phyloP scores from a whole-genome alignment of 148 eudicot genomes.

The Amaranthus hypochondriacus region DNA sequence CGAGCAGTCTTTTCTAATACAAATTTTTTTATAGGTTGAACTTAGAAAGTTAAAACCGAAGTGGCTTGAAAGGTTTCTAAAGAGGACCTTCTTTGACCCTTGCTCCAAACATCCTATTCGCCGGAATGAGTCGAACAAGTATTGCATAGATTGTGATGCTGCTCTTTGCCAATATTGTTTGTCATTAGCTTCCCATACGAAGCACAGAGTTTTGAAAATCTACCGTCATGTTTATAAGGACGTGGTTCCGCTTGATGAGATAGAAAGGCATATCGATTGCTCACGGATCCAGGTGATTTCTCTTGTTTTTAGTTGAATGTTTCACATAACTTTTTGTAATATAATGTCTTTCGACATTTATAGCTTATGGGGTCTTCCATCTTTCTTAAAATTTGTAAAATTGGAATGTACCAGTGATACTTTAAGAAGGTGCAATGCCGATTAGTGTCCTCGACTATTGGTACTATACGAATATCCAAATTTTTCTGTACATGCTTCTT shows the following conservation, averaged over 20 bases:
- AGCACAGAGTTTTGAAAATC: conserved; percentile 38
- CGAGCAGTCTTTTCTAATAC: too few species aligned
- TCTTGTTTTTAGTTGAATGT: not conserved
- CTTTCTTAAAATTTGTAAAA: not conserved
- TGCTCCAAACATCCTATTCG: conserved; percentile 38
- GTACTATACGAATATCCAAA: too few species aligned
- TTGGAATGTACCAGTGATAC: not conserved
- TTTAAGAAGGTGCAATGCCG: not conserved
- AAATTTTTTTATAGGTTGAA: conserved; percentile 11
- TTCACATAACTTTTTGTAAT: not conserved
- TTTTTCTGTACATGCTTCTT: too few species aligned
- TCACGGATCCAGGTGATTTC: conserved; percentile 49
- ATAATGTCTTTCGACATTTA: not conserved
- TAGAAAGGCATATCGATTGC: conserved; percentile 43
- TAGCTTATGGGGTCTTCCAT: not conserved
- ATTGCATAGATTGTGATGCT: conserved; percentile 44
- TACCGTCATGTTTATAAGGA: conserved; percentile 56
- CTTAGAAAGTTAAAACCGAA: conserved; percentile 23
- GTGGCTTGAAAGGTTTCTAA: conserved; percentile 42
- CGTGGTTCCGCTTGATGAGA: conserved; percentile 45
- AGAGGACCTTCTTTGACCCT: conserved; percentile 32
- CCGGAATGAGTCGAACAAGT: conserved; percentile 42
- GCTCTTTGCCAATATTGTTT: conserved; percentile 41
- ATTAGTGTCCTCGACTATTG: too few species aligned
- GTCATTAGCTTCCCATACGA: conserved; percentile 28